Conservation (phyloP, 306 rosid genomes). For the Glycine latifolia region DNA sequence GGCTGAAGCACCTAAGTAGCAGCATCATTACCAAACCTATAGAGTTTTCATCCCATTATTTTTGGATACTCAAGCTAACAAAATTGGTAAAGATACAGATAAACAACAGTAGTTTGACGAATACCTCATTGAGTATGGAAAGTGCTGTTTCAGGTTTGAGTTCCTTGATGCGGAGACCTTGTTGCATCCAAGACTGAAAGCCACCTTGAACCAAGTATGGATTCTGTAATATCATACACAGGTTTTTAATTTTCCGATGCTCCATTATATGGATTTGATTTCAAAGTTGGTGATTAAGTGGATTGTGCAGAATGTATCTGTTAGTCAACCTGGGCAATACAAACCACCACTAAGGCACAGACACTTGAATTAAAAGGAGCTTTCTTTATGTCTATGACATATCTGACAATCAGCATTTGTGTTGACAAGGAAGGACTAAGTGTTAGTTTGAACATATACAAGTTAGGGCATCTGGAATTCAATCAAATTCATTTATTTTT, state of each 20-base stretch:
- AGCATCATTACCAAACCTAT: constrained; percentile 1
- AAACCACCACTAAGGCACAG: constrained; percentile 23
- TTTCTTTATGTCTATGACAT: constrained; percentile 9
- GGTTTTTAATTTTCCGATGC: constrained; percentile 23
- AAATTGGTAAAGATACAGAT: constrained; percentile 14
- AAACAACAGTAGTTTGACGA: constrained; percentile 27
- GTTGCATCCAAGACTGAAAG: constrained; percentile 79
- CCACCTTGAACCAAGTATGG: constrained; percentile 94
- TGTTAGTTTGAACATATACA: constrained; percentile 19
- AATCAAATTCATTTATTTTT: constrained; percentile 20
- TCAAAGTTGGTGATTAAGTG: constrained; percentile 29
- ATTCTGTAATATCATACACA: constrained; percentile 60
- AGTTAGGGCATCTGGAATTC: constrained; percentile 27
- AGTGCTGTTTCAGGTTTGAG: constrained; percentile 85
- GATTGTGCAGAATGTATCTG: constrained; percentile 16
- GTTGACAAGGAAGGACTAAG: constrained; percentile 35
- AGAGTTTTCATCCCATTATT: constrained; percentile 28
- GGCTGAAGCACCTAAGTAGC: constrained; percentile 8
- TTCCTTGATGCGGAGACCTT: constrained; percentile 89
- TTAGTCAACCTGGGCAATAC: constrained; percentile 33
- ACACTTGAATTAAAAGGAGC: constrained; percentile 23
- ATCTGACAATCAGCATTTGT: constrained; percentile 8
- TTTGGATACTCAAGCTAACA: constrained; percentile 35
- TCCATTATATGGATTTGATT: constrained; percentile 29
- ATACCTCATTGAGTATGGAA: constrained; percentile 85